Percentiles rank a stretch among this genome's conserved stretches.
These are phyloP conservation scores for Massarina eburnea DNA, from an alignment of 2,329 filamentous ascomycete genomes.

Conservation along the genomic window DNA sequence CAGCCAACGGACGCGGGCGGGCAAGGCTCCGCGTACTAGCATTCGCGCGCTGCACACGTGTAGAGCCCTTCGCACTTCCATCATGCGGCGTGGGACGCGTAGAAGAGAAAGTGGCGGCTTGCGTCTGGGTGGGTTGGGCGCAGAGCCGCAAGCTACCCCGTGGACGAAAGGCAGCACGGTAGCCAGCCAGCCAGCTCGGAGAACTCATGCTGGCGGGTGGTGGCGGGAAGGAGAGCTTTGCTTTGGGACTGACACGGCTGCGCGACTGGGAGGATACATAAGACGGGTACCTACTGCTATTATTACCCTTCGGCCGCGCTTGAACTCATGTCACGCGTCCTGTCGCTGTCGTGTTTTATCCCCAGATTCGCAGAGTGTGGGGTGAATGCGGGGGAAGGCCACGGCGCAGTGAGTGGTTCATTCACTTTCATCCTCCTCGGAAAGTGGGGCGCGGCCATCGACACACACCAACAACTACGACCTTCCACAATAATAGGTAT, in stretches of 20 bases:
- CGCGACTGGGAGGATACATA: background rate
- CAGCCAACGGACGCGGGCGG: constrained; percentile 28
- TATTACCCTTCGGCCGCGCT: background rate
- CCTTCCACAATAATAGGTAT: background rate
- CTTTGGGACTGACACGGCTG: background rate
- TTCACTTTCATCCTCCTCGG: background rate
- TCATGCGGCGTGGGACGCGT: constrained; percentile 19
- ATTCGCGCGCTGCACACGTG: constrained; percentile 14
- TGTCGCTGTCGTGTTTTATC: background rate
- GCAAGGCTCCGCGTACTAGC: constrained; percentile 25
- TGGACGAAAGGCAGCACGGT: constrained; percentile 27
- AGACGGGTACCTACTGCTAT: background rate
- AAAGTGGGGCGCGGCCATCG: background rate
- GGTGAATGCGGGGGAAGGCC: background rate
- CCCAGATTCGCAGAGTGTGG: background rate
- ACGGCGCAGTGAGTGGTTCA: no score
- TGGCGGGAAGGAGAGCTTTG: background rate
- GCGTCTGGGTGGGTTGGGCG: constrained; percentile 15
- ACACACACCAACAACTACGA: background rate
- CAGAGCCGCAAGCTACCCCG: constrained; percentile 24
- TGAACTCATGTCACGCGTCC: background rate
- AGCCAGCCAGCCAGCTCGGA: constrained; percentile 28
- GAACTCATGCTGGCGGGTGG: constrained; percentile 33
- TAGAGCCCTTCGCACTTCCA: background rate
- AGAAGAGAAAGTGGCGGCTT: constrained; percentile 22